Evolutionary conservation across 1,139 yeast species (phyloP).

Genomic region (Taphrina pruni): DNA sequence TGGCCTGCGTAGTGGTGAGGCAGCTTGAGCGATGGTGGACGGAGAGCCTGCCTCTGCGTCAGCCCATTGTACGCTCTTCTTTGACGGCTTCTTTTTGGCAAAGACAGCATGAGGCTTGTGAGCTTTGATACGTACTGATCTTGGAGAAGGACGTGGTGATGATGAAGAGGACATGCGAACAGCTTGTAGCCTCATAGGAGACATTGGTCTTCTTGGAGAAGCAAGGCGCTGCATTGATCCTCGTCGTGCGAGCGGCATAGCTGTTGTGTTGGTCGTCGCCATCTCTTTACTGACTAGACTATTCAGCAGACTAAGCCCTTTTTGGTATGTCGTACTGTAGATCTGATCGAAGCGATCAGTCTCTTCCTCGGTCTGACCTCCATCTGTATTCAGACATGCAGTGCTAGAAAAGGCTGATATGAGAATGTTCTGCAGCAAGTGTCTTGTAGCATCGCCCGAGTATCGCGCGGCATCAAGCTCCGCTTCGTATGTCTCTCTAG

Average conservation of each 20-base stretch:
- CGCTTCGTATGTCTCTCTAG: slow-evolving; percentile 29
- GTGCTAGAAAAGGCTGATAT: slow-evolving; percentile 27
- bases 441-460: neutral
- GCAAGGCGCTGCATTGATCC: slow-evolving; percentile 8
- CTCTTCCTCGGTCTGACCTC: slow-evolving; percentile 32
- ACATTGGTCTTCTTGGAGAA: slow-evolving; percentile 21
- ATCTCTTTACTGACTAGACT: slow-evolving; percentile 1
- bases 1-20: slow-evolving; percentile 7
- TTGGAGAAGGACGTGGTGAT: slow-evolving; percentile 35
- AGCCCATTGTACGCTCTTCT: slow-evolving; percentile 39
- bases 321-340: slow-evolving; percentile 24
- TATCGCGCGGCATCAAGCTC: slow-evolving; percentile 25
- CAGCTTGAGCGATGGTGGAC: neutral
- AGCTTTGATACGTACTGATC: slow-evolving; percentile 12
- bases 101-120: slow-evolving; percentile 32
- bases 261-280: neutral
- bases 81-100: slow-evolving; percentile 26
- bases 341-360: slow-evolving; percentile 13
- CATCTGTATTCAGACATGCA: slow-evolving; percentile 35
- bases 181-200: slow-evolving; percentile 23
- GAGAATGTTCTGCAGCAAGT: slow-evolving; percentile 9
- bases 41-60: slow-evolving; percentile 3
- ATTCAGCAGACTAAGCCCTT: slow-evolving; percentile 6
- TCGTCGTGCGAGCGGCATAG: neutral
- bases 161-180: slow-evolving; percentile 29